Conservation (phyloP, 371 early-diverging fungal species). For the Umbelopsis sp. region DNA sequence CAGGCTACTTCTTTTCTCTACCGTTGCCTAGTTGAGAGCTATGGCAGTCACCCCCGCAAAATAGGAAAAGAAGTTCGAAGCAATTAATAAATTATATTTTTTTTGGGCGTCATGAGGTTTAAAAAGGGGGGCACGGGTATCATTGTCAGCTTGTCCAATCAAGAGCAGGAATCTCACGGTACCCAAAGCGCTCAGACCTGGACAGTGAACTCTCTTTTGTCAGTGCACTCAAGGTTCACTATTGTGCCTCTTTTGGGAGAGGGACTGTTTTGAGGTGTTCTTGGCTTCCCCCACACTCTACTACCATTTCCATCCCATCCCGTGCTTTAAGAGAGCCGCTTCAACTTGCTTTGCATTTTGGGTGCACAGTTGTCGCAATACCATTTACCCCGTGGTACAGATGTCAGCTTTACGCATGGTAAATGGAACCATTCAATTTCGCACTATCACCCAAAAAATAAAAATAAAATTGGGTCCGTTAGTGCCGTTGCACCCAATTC, state of each 20-base stretch:
- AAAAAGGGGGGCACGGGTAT: background rate
- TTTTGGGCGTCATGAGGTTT: background rate
- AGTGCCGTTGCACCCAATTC: background rate
- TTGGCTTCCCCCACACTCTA: background rate
- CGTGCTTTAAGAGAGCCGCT: slow-evolving; percentile 25
- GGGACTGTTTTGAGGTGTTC: background rate
- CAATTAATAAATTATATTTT: background rate
- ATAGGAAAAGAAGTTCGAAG: background rate
- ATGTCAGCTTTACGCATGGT: slow-evolving; percentile 84
- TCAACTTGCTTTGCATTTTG: slow-evolving; percentile 56
- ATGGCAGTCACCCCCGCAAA: background rate
- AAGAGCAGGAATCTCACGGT: background rate
- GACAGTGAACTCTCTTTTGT: too few species aligned
- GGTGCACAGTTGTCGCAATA: slow-evolving; percentile 79
- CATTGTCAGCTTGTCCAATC: slow-evolving; percentile 17
- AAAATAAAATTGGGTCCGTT: too few species aligned
- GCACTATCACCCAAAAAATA: slow-evolving; percentile 55
- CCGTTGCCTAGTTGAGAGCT: too few species aligned
- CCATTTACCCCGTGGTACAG: slow-evolving; percentile 90
- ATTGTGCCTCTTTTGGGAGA: too few species aligned
- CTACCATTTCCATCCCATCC: background rate
- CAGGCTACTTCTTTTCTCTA: background rate
- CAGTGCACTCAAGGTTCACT: too few species aligned
- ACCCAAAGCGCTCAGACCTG: slow-evolving; percentile 9
- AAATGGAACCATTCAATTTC: slow-evolving; percentile 96